Evolutionary conservation across 148 eudicot species (phyloP).

Genomic region (Fallopia convolvulus): DNA sequence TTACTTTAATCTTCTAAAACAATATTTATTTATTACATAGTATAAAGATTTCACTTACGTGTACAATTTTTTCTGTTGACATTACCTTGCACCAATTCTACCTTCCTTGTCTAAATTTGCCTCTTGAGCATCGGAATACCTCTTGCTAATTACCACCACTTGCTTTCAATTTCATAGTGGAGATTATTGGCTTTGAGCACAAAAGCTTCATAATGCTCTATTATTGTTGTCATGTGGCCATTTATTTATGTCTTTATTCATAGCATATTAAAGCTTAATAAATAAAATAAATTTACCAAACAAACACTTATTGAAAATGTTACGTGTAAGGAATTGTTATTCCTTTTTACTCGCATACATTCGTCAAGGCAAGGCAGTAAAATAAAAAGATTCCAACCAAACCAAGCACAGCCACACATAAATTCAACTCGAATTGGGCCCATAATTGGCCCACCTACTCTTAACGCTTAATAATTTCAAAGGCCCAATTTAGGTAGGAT

Average conservation of each 20-base stretch:
- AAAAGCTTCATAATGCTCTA: not conserved
- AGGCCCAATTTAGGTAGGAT: conserved; percentile 6
- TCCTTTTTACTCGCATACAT: not conserved
- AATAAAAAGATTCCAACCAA: not conserved
- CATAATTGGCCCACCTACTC: not conserved
- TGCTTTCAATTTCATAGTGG: not conserved
- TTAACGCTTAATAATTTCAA: not conserved
- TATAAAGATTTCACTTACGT: not conserved
- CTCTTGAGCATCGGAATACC: not conserved
- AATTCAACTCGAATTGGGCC: not conserved
- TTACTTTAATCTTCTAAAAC: too few species aligned
- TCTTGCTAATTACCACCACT: not conserved
- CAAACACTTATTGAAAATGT: not conserved
- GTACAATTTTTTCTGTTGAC: not conserved
- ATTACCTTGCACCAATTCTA: too few species aligned
- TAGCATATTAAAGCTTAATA: not conserved
- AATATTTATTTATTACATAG: not conserved
- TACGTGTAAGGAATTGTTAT: not conserved
- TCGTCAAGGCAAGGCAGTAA: not conserved
- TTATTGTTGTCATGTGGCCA: not conserved
- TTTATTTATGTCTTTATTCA: not conserved
- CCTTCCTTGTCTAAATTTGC: too few species aligned
- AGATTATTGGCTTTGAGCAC: not conserved
- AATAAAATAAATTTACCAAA: not conserved
- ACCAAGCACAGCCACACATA: not conserved